Evolutionary conservation across 371 early-diverging fungal genomes (phyloP).

Genomic region (Apophysomyces sp.): DNA sequence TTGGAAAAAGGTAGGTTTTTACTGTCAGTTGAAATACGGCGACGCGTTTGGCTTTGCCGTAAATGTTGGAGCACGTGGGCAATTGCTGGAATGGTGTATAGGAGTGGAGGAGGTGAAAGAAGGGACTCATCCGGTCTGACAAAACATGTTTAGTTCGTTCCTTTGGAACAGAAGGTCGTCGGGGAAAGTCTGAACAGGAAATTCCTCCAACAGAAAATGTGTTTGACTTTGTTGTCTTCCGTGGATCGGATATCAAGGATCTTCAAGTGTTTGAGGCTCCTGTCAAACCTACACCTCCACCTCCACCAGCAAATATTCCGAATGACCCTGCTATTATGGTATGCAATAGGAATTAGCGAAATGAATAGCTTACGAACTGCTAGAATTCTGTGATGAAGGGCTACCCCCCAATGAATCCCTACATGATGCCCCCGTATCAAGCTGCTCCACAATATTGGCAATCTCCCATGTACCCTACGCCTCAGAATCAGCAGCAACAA

Average conservation of each 20-base stretch:
- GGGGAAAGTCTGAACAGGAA: constrained; percentile 78
- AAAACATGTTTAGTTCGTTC: constrained; percentile 61
- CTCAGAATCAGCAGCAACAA: constrained; percentile 23
- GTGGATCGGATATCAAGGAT: constrained; percentile 92
- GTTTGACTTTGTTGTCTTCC: constrained; percentile 90
- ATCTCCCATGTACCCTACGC: constrained; percentile 24
- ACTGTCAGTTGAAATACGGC: background rate
- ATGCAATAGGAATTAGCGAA: constrained; percentile 15
- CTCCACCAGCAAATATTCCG: constrained; percentile 61
- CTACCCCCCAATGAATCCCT: constrained; percentile 42
- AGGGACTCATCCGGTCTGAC: background rate
- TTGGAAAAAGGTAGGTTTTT: constrained; percentile 73
- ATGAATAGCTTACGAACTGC: background rate
- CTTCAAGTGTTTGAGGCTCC: constrained; percentile 84
- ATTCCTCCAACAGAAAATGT: constrained; percentile 81
- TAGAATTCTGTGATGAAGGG: constrained; percentile 31
- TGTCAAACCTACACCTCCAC: constrained; percentile 49
- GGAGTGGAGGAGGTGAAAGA: background rate
- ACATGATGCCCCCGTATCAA: constrained; percentile 33
- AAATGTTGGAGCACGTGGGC: background rate
- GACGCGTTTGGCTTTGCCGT: background rate
- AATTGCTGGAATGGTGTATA: background rate
- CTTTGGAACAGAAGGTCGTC: constrained; percentile 84
- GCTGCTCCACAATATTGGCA: constrained; percentile 23
- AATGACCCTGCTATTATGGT: constrained; percentile 92